Evolutionary conservation across 768 basidiomycete genomes (phyloP).

Genomic region (Tephrocybe sp.): DNA sequence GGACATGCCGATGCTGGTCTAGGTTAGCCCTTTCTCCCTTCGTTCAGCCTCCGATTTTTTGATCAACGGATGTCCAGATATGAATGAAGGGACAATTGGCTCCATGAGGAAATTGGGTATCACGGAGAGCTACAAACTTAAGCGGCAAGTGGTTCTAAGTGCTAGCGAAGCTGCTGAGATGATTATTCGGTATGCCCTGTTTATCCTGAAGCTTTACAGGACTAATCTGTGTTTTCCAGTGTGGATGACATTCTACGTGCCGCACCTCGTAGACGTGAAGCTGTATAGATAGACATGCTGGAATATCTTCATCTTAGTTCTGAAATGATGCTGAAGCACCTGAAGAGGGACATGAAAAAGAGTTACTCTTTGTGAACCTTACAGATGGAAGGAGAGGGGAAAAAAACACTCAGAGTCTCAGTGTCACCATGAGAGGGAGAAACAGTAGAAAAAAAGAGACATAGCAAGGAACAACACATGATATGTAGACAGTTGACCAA

Average conservation of each 20-base stretch:
- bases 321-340: too few relatives aligned
- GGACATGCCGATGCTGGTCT: conserved; percentile 85
- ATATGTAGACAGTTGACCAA: too few relatives aligned
- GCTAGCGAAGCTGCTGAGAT: conserved; percentile 98
- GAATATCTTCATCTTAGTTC: too few relatives aligned
- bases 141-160: conserved; percentile 91
- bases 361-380: too few relatives aligned
- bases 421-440: too few relatives aligned
- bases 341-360: too few relatives aligned
- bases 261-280: conserved; percentile 84
- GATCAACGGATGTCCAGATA: conserved; percentile 51
- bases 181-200: conserved; percentile 78
- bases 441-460: too few relatives aligned
- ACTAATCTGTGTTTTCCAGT: conserved; percentile 33
- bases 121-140: conserved; percentile 97
- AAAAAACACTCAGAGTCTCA: too few relatives aligned
- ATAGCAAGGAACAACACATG: too few relatives aligned
- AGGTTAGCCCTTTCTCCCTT: conserved; percentile 47
- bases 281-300: conserved; percentile 45
- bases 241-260: conserved; percentile 92
- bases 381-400: too few relatives aligned
- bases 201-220: background rate
- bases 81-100: conserved; percentile 82
- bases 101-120: conserved; percentile 89
- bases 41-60: conserved; percentile 3